Conservation (phyloP, 805 yeast species). For the Saccharomyces jurei region DNA sequence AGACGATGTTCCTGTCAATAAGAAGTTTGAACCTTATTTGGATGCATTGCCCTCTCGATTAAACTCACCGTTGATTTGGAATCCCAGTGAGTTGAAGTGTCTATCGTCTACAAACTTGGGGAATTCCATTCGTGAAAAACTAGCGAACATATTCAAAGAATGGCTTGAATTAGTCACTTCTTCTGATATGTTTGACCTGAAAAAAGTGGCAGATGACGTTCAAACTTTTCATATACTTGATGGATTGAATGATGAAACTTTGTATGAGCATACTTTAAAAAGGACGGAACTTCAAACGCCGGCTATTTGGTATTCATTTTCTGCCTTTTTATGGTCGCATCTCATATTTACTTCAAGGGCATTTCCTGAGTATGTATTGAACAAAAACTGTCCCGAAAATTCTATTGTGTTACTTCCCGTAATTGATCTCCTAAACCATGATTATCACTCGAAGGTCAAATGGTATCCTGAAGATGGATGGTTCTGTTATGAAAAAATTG, state of each 20-base stretch:
- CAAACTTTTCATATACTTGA: constrained; percentile 11
- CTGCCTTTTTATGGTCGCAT: constrained; percentile 69
- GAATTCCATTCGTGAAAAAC: constrained; percentile 43
- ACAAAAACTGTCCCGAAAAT: constrained; percentile 29
- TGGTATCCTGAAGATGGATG: constrained; percentile 46
- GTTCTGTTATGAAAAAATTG: constrained; percentile 39
- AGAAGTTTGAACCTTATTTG: constrained; percentile 38
- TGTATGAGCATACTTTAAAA: constrained; percentile 13
- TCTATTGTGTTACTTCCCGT: constrained; percentile 70
- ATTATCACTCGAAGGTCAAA: constrained; percentile 50
- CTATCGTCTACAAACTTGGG: constrained; percentile 63
- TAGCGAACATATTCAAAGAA: constrained; percentile 46
- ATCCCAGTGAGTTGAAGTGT: constrained; percentile 39
- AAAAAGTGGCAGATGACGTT: constrained; percentile 11
- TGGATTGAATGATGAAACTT: constrained; percentile 6
- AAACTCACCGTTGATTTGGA: constrained; percentile 58
- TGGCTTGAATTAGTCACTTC: constrained; percentile 37
- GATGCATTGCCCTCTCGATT: constrained; percentile 42
- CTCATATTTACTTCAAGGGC: constrained; percentile 68
- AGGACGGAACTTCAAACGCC: constrained; percentile 9
- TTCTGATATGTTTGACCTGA: constrained; percentile 1
- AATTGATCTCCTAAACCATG: constrained; percentile 71
- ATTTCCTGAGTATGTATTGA: constrained; percentile 53
- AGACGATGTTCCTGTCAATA: constrained; percentile 2
- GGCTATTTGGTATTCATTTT: constrained; percentile 54